Conservation (phyloP, 257 asterid genomes). For the Solanum corneliomulleri region DNA sequence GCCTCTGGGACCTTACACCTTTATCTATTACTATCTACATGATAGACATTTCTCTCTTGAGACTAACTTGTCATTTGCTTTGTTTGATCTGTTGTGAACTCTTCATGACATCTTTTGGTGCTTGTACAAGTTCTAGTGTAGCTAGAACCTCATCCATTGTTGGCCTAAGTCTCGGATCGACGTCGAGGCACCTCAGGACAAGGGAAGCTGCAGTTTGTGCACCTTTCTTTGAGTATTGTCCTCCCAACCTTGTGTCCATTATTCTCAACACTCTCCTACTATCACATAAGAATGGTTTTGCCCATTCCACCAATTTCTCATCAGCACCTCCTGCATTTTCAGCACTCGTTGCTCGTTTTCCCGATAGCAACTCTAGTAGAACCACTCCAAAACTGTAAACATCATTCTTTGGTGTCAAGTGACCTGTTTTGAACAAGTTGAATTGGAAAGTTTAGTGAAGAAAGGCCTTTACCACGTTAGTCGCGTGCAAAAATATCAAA, state of each 20-base stretch:
- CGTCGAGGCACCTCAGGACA: slow-evolving; percentile 33
- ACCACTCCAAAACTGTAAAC: slow-evolving; percentile 39
- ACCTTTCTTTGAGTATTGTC: slow-evolving; percentile 42
- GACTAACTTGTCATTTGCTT: background rate
- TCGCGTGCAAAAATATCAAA: too few relatives aligned
- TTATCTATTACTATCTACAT: background rate
- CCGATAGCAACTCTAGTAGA: slow-evolving; percentile 27
- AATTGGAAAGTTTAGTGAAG: background rate
- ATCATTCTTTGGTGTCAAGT: slow-evolving; percentile 33
- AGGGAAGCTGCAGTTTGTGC: slow-evolving; percentile 48
- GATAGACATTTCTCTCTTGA: background rate
- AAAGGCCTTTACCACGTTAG: background rate
- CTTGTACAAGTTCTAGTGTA: slow-evolving; percentile 21
- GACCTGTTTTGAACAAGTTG: slow-evolving; percentile 15
- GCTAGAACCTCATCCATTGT: slow-evolving; percentile 35
- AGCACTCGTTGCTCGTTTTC: slow-evolving; percentile 39
- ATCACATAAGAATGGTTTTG: slow-evolving; percentile 39
- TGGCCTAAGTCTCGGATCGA: slow-evolving; percentile 39
- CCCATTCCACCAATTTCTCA: slow-evolving; percentile 58
- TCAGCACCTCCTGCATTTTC: slow-evolving; percentile 43
- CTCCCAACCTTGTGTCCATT: slow-evolving; percentile 64
- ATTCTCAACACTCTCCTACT: slow-evolving; percentile 40
- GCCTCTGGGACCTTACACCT: background rate
- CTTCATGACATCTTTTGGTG: slow-evolving; percentile 6
- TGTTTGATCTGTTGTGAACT: background rate